Evolutionary conservation across 192 early-diverging fungal genomes (phyloP).

Genomic region (Podila verticillata): DNA sequence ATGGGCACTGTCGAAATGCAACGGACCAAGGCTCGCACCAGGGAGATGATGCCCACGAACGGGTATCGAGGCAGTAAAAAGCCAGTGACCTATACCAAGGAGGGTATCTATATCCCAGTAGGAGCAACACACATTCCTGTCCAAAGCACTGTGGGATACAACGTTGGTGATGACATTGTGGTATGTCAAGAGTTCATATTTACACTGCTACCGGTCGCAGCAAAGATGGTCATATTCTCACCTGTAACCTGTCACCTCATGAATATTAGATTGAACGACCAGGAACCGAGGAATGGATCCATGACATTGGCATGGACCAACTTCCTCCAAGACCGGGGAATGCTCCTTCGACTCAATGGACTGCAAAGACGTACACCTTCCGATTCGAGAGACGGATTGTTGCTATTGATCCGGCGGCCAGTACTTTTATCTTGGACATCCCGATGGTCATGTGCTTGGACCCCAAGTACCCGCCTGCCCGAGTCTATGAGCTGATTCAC

Average conservation of each 20-base stretch:
- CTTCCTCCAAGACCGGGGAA: conserved; percentile 26
- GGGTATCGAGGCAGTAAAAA: conserved; percentile 38
- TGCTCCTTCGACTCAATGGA: conserved; percentile 30
- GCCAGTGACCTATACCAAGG: conserved; percentile 29
- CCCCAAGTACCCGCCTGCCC: conserved; percentile 42
- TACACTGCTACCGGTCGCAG: too few species aligned
- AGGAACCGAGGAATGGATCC: conserved; percentile 40
- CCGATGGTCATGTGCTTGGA: conserved; percentile 48
- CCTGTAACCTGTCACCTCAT: not conserved
- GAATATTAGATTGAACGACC: conserved; percentile 38
- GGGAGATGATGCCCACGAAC: conserved; percentile 42
- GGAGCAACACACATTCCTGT: conserved; percentile 38
- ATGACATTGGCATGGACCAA: conserved; percentile 35
- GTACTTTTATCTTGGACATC: conserved; percentile 34
- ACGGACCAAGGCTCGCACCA: conserved; percentile 28
- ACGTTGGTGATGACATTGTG: conserved; percentile 43
- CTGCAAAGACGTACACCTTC: conserved; percentile 38
- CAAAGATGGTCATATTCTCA: not conserved
- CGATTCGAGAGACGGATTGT: conserved; percentile 45
- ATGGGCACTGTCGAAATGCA: conserved; percentile 37
- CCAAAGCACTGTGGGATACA: conserved; percentile 25
- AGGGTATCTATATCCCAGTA: conserved; percentile 16
- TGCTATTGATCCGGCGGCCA: conserved; percentile 32
- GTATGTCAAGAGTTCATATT: conserved; percentile 15
- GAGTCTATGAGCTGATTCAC: conserved; percentile 39